phyloP scores from a whole-genome alignment of 2,329 filamentous ascomycete genomes.

The Curvularia verruculosa region DNA sequence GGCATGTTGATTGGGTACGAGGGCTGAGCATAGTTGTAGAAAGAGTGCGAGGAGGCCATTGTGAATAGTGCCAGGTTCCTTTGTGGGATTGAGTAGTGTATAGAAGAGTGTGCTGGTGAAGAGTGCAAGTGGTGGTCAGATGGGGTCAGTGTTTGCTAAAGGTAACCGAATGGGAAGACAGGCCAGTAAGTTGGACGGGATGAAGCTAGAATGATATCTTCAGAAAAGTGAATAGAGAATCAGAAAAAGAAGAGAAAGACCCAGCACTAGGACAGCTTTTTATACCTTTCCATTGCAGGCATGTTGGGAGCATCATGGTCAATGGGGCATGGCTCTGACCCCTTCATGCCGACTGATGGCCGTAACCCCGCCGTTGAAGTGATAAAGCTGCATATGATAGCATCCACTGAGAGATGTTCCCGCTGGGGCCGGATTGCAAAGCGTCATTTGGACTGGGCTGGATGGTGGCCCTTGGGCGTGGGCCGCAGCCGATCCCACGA shows the following conservation, averaged over 20 bases:
- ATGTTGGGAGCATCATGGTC: conserved; percentile 31
- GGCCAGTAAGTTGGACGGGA: conserved; percentile 18
- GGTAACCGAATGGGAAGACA: conserved; percentile 8
- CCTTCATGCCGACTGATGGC: conserved; percentile 41
- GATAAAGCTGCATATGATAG: conserved; percentile 50
- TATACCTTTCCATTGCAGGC: conserved; percentile 41
- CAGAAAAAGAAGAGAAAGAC: conserved; percentile 29
- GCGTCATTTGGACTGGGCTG: conserved; percentile 45
- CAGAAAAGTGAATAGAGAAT: conserved; percentile 31
- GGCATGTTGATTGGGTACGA: conserved; percentile 50
- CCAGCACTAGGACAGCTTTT: conserved; percentile 41
- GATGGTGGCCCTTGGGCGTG: conserved; percentile 38
- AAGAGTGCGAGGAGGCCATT: conserved; percentile 48
- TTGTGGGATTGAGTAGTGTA: conserved; percentile 7
- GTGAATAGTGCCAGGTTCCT: conserved; percentile 13
- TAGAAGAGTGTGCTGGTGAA: conserved; percentile 9
- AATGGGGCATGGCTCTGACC: conserved; percentile 44
- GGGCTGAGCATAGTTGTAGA: conserved; percentile 42
- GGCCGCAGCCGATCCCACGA: conserved; percentile 46
- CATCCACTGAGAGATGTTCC: conserved; percentile 45
- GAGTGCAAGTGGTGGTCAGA: conserved; percentile 1
- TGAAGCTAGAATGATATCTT: conserved; percentile 24
- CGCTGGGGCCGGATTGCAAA: conserved; percentile 44
- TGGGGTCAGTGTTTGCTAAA: conserved; percentile 5
- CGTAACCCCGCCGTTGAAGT: conserved; percentile 48